phyloP scores from a whole-genome alignment of 2,329 filamentous ascomycete genomes.

The Botryotinia calthae region DNA sequence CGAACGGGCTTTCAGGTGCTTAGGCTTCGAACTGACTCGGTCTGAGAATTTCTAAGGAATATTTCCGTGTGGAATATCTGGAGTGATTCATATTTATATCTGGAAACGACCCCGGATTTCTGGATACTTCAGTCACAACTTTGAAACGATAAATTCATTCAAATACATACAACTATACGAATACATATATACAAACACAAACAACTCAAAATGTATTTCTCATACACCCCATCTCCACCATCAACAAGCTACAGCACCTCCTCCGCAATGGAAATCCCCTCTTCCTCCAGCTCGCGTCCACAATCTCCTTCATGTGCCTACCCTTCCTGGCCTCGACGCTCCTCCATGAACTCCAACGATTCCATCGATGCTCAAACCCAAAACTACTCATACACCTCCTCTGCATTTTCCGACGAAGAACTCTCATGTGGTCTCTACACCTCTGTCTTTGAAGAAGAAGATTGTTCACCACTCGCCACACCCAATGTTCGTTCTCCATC shows the following conservation, averaged over 20 bases:
- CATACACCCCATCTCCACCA: conserved; percentile 33
- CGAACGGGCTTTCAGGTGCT: conserved; percentile 7
- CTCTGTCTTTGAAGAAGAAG: conserved; percentile 50
- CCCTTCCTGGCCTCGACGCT: conserved; percentile 57
- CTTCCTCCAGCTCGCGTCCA: conserved; percentile 27
- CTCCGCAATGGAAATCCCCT: conserved; percentile 34
- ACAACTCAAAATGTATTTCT: conserved; percentile 32
- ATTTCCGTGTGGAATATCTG: neutral
- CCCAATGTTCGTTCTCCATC: conserved; percentile 31
- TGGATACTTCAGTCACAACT: neutral
- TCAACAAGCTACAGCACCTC: conserved; percentile 30
- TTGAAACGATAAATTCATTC: neutral
- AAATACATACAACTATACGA: neutral
- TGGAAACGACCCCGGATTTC: conserved; percentile 6
- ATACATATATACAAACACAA: neutral
- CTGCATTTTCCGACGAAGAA: conserved; percentile 54
- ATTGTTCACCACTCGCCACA: conserved; percentile 44
- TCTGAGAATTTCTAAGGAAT: conserved; percentile 2
- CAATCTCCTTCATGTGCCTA: conserved; percentile 48
- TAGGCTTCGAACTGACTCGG: conserved; percentile 13
- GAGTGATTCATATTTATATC: conserved; percentile 2
- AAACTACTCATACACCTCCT: conserved; percentile 25
- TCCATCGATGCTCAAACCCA: conserved; percentile 29
- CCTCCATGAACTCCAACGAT: conserved; percentile 44
- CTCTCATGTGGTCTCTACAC: conserved; percentile 49